Conservation (phyloP, 345 rosid species). For the Moricandia arvensis region DNA sequence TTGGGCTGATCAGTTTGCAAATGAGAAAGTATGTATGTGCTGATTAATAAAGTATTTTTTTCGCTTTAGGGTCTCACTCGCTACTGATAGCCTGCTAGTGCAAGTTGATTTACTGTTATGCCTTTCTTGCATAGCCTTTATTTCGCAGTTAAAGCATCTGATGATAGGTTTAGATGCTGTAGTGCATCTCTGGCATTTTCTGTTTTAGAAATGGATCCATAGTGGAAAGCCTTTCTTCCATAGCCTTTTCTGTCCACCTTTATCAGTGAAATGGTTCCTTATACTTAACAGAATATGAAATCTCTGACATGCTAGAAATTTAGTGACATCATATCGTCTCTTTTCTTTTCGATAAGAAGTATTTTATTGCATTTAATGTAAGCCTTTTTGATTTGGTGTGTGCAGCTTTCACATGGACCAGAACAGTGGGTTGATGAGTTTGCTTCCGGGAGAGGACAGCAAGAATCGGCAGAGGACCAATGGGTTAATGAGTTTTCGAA, state of each 20-base stretch:
- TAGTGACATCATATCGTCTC: conserved; percentile 6
- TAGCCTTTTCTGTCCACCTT: neutral
- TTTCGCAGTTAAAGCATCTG: neutral
- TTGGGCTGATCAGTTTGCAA: conserved; percentile 92
- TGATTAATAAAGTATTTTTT: conserved; percentile 16
- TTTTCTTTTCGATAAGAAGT: conserved; percentile 7
- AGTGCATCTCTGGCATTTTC: neutral
- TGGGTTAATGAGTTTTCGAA: conserved; percentile 99
- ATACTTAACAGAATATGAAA: conserved; percentile 19
- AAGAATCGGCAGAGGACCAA: conserved; percentile 62
- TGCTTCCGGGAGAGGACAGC: conserved; percentile 56
- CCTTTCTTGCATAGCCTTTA: neutral
- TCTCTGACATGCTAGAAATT: neutral
- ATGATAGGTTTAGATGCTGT: neutral
- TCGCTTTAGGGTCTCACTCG: conserved; percentile 3
- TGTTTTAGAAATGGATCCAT: neutral
- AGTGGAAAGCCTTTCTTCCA: neutral
- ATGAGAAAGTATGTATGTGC: conserved; percentile 44
- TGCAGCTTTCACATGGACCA: conserved; percentile 58
- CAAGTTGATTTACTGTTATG: neutral
- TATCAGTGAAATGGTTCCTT: neutral
- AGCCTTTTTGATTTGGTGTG: conserved; percentile 27
- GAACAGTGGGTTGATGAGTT: conserved; percentile 89
- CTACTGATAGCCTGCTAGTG: conserved; percentile 11
- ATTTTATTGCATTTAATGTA: conserved; percentile 16